Evolutionary conservation across 2,329 filamentous ascomycete genomes (phyloP).

Genomic region (Coniochaeta sp.): DNA sequence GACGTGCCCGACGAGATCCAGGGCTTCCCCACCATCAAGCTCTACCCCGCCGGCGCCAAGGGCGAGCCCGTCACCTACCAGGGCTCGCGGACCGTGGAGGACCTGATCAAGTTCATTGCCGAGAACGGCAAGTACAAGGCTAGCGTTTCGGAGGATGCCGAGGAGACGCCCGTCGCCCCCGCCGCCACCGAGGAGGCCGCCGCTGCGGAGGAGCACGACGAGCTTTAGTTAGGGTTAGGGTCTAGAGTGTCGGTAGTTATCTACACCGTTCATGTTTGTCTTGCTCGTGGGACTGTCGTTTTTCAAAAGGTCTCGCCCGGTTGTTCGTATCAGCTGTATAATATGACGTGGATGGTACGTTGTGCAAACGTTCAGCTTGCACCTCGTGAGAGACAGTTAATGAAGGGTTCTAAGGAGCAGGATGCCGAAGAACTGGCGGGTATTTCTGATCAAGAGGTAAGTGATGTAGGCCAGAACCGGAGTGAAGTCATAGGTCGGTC

Average conservation of each 20-base stretch:
- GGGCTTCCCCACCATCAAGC: slow-evolving; percentile 99
- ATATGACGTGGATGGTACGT: not conserved
- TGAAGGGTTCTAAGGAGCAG: not conserved
- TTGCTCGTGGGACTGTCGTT: not conserved
- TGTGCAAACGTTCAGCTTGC: not conserved
- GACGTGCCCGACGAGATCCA: slow-evolving; percentile 95
- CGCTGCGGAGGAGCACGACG: slow-evolving; percentile 55
- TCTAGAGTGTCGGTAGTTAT: not conserved
- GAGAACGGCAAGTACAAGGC: slow-evolving; percentile 91
- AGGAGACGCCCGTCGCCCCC: slow-evolving; percentile 43
- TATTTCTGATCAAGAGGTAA: not conserved
- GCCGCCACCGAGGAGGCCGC: slow-evolving; percentile 48
- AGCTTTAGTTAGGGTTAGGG: slow-evolving; percentile 50
- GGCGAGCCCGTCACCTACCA: slow-evolving; percentile 76
- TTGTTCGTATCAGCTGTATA: not conserved
- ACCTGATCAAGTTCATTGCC: slow-evolving; percentile 85
- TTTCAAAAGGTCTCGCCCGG: not conserved
- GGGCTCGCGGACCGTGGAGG: slow-evolving; percentile 82
- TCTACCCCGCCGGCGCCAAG: slow-evolving; percentile 90
- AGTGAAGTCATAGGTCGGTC: not conserved
- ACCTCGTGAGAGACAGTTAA: not conserved
- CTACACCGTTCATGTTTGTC: not conserved
- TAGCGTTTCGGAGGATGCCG: slow-evolving; percentile 52
- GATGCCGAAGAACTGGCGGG: not conserved
- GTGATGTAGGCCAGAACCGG: not conserved